Evolutionary conservation across 768 basidiomycete genomes (phyloP).

Genomic region (Plicaturopsis crispa): DNA sequence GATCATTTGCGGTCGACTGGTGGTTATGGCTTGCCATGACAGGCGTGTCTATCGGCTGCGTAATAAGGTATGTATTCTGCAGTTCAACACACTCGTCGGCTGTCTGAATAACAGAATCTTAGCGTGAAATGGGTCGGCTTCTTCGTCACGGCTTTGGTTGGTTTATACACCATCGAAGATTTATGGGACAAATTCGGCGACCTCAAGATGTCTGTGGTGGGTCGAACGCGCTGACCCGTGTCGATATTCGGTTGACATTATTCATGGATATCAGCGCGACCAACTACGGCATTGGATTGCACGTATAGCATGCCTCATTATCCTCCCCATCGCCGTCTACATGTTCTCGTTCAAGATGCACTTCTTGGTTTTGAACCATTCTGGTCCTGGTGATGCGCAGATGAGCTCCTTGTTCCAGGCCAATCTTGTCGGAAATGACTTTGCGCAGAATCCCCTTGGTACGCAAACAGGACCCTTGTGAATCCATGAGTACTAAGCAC

Average conservation of each 20-base stretch:
- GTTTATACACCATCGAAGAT: slow-evolving; percentile 94
- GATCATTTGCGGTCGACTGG: slow-evolving; percentile 95
- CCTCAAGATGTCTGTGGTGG: slow-evolving; percentile 80
- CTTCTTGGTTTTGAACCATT: slow-evolving; percentile 89
- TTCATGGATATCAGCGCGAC: slow-evolving; percentile 47
- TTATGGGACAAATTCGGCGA: slow-evolving; percentile 99
- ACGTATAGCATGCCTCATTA: slow-evolving; percentile 75
- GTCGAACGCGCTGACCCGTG: too few relatives aligned
- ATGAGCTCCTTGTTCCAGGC: slow-evolving; percentile 99
- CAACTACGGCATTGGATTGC: slow-evolving; percentile 91
- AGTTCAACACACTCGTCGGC: not conserved
- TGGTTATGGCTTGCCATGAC: slow-evolving; percentile 94
- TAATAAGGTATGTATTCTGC: slow-evolving; percentile 59
- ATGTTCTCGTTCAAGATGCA: slow-evolving; percentile 94
- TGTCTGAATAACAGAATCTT: slow-evolving; percentile 3
- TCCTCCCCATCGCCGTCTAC: slow-evolving; percentile 89
- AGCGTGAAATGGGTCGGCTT: slow-evolving; percentile 96
- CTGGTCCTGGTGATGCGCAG: slow-evolving; percentile 94
- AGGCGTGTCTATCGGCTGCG: slow-evolving; percentile 91
- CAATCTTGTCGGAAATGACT: slow-evolving; percentile 90
- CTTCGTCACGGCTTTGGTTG: slow-evolving; percentile 92
- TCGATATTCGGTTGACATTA: not conserved
- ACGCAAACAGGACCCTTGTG: slow-evolving; percentile 11
- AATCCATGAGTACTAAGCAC: not conserved
- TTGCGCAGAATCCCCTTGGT: slow-evolving; percentile 86